These are phyloP conservation scores for Penicillium angulare DNA, from an alignment of 495 filamentous ascomycete genomes.

Conservation along the genomic window DNA sequence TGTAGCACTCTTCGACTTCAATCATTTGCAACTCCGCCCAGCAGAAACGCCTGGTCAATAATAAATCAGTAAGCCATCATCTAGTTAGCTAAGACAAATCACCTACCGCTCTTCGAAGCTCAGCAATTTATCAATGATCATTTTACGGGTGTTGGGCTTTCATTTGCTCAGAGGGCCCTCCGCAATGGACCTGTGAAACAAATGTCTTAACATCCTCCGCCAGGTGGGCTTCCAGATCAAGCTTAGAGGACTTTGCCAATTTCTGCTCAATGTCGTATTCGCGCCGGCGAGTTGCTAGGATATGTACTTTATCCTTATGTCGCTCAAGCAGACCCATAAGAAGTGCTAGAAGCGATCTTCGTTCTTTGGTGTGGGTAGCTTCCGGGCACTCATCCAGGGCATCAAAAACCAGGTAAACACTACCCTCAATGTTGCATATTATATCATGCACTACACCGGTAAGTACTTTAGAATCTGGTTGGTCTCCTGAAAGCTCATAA, in stretches of 20 bases:
- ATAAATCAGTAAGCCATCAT: neutral
- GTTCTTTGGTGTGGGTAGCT: neutral
- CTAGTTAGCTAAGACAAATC: neutral
- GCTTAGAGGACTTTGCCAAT: neutral
- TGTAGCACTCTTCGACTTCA: neutral
- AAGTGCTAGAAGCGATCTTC: slow-evolving; percentile 1
- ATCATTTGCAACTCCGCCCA: slow-evolving; percentile 3
- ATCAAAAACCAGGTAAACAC: slow-evolving; percentile 15
- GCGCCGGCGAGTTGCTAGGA: slow-evolving; percentile 15
- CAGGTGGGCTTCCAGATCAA: neutral
- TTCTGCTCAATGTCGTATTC: slow-evolving; percentile 3
- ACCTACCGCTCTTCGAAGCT: neutral
- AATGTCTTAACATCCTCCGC: neutral
- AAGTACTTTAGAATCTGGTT: neutral
- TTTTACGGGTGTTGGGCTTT: neutral
- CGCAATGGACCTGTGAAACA: neutral
- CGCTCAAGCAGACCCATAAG: neutral
- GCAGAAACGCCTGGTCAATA: neutral
- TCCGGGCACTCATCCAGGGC: slow-evolving; percentile 20
- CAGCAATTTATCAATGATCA: neutral
- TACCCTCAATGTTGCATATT: neutral
- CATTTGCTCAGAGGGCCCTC: neutral
- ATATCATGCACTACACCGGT: neutral
- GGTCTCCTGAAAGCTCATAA: neutral
- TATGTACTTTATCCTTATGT: slow-evolving; percentile 7